These are phyloP conservation scores for Colletotrichum lupini DNA, from an alignment of 2,329 filamentous ascomycete genomes.

Conservation along the genomic window DNA sequence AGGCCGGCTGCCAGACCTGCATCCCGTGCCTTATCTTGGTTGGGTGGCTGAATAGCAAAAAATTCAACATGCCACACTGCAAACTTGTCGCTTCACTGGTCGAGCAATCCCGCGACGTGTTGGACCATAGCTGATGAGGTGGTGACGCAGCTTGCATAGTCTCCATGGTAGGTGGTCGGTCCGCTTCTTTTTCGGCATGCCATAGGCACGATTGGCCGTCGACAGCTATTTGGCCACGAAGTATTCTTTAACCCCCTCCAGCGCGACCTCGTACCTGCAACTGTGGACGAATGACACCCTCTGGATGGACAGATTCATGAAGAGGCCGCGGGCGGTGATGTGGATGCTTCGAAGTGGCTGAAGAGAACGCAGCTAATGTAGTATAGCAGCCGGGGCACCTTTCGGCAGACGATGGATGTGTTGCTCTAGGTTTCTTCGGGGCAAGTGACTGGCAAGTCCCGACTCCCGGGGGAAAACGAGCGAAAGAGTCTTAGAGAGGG, in stretches of 20 bases:
- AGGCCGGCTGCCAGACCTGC: conserved; percentile 25
- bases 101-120: background rate
- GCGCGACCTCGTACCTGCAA: conserved; percentile 22
- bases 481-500: background rate
- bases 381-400: conserved; percentile 14
- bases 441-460: conserved; percentile 15
- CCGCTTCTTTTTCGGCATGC: background rate
- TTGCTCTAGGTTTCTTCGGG: conserved; percentile 12
- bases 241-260: background rate
- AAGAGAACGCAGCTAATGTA: background rate
- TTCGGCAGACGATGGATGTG: conserved; percentile 12
- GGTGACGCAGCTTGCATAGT: background rate
- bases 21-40: conserved; percentile 20
- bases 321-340: conserved; percentile 4
- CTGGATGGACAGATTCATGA: background rate
- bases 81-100: background rate
- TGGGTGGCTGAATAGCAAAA: background rate
- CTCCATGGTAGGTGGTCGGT: background rate
- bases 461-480: background rate
- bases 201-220: background rate
- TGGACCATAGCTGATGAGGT: background rate
- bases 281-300: background rate
- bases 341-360: conserved; percentile 17
- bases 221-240: background rate
- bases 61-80: background rate